These are phyloP conservation scores for Solanum hybrid DNA, from an alignment of 305 asterid genomes.

Conservation along the genomic window DNA sequence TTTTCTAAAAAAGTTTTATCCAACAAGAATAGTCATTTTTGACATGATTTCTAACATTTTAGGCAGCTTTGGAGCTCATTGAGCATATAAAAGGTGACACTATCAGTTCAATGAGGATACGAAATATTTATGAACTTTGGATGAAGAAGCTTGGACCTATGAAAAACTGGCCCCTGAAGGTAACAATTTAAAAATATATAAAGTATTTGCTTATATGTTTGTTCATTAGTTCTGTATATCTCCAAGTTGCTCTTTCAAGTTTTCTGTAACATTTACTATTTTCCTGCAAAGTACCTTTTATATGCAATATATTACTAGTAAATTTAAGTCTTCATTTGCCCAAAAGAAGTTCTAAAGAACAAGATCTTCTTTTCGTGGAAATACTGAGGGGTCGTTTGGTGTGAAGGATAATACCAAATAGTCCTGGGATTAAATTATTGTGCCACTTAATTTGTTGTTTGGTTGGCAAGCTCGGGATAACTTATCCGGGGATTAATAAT, in stretches of 20 bases:
- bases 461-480: too few species aligned
- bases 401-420: too few species aligned
- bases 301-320: not conserved
- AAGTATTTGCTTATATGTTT: not conserved
- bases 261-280: not conserved
- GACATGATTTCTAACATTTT: not conserved
- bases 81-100: constrained; percentile 33
- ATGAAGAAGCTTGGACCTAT: constrained; percentile 46
- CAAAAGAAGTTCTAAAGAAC: not conserved
- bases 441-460: too few species aligned
- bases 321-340: not conserved
- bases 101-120: constrained; percentile 24
- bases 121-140: constrained; percentile 56
- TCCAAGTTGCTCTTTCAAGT: not conserved
- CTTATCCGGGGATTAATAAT: too few species aligned
- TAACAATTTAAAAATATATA: constrained; percentile 6
- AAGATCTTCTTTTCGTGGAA: not conserved
- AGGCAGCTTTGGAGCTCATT: constrained; percentile 74
- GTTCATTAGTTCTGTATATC: not conserved
- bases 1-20: not conserved
- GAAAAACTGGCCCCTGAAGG: constrained; percentile 37
- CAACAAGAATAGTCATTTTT: not conserved
- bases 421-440: too few species aligned
- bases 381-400: too few species aligned
- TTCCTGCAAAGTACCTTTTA: not conserved